Evolutionary conservation across 2,329 filamentous ascomycete genomes (phyloP), one percentile per base, ranked within the genome.

Genomic region (Phaeosphaeria sp.): DNA sequence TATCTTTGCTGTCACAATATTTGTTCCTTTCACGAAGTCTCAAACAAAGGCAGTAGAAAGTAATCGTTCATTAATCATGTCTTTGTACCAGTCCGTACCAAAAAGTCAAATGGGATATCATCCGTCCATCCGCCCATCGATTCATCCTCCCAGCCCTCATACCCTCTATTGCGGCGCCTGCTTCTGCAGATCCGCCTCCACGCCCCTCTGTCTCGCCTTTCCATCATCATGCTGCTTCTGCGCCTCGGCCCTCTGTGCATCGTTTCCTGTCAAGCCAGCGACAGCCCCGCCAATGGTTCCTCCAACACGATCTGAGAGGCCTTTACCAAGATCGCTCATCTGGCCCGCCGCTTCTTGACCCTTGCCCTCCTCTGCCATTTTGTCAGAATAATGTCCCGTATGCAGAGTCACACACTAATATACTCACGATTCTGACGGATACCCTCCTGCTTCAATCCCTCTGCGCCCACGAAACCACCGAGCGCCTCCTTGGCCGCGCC

Each of bases 331-430:
- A 73, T 97, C 93, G 58, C 80, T 88, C 46, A 95, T 71, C 79
- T 97, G 93, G 17, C 93, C 93, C 73, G 89, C 85, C 5, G 92
- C 91, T 79, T 97, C 92, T 76, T 93, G 88, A 30, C 85, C 85
- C 79, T 95, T 90, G 20, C 93, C 94, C 62, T 90, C 84, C 33
- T 86, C n/a, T n/a, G n/a, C n/a, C n/a, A n/a, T n/a, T n/a, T n/a
- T n/a, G n/a, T n/a, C n/a, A n/a, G n/a, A n/a, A n/a, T n/a, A n/a
- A n/a, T n/a, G n/a, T n/a, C n/a, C n/a, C n/a, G n/a, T n/a, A n/a
- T n/a, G n/a, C n/a, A n/a, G n/a, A n/a, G n/a, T n/a, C n/a, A n/a
- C n/a, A n/a, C n/a, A n/a, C n/a, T n/a, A n/a, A n/a, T n/a, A n/a
- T n/a, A n/a, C n/a, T n/a, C n/a, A n/a, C n/a, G 81, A 73, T 96